A percentile compares a stretch with the other conserved stretches of the same genome.
Evolutionary conservation across 2,329 filamentous ascomycete species (phyloP).

Genomic region (Fusarium concolor): DNA sequence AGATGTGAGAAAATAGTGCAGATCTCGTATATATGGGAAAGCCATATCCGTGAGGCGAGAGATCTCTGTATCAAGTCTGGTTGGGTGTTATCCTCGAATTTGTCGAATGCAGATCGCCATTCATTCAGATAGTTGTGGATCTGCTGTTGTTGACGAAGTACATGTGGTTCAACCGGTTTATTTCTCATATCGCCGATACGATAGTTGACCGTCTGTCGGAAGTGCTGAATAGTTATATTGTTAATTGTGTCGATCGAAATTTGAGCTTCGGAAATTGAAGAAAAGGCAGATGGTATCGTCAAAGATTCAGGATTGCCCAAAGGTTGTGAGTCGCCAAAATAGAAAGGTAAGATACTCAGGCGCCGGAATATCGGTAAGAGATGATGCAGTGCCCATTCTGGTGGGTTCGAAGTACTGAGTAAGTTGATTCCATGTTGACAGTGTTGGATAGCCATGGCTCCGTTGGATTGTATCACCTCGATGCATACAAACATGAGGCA

Average conservation of each 20-base stretch:
- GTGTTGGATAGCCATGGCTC: constrained; percentile 16
- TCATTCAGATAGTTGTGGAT: constrained; percentile 3
- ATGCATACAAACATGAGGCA: constrained; percentile 24
- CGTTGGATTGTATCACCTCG: constrained; percentile 18
- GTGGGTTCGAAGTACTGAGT: not conserved
- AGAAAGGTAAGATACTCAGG: constrained; percentile 18
- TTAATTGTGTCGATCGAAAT: constrained; percentile 2
- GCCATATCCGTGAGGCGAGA: constrained; percentile 5
- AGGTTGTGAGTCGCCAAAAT: constrained; percentile 21
- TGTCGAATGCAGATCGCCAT: constrained; percentile 14
- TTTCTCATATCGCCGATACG: constrained; percentile 11
- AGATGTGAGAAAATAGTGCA: constrained; percentile 8
- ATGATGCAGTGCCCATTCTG: constrained; percentile 6
- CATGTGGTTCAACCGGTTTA: not conserved
- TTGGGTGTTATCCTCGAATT: constrained; percentile 2
- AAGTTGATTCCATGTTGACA: constrained; percentile 19
- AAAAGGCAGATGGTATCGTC: not conserved
- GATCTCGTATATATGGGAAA: constrained; percentile 16
- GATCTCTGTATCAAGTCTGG: not conserved
- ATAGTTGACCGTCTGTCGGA: constrained; percentile 5
- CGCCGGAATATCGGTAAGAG: constrained; percentile 10
- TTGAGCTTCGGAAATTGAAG: constrained; percentile 4
- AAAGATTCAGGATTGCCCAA: not conserved
- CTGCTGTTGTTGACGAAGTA: constrained; percentile 9
- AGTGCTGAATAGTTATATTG: constrained; percentile 20